Percentiles rank a stretch among this genome's conserved stretches.
Evolutionary conservation across 208 protist genomes (phyloP).

Genomic region (Leishmania tarentolae): DNA sequence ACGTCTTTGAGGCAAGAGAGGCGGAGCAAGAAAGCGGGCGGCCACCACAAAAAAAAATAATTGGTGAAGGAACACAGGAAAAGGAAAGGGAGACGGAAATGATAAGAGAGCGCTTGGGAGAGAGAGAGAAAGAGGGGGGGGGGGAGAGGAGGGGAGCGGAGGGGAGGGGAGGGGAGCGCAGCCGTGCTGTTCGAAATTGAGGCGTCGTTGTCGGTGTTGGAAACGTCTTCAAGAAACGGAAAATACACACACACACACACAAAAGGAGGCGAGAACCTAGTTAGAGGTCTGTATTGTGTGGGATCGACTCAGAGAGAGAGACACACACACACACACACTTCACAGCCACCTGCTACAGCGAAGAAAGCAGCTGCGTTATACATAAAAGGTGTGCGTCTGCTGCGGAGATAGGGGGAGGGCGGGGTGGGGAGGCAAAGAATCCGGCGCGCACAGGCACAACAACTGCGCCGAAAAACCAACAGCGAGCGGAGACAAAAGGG

Average conservation of each 20-base stretch:
- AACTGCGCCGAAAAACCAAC: background rate
- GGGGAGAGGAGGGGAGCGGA: background rate
- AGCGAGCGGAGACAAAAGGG: background rate
- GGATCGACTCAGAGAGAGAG: background rate
- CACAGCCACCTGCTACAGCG: background rate
- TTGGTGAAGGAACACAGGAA: background rate
- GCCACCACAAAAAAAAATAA: background rate
- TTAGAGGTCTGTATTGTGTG: background rate
- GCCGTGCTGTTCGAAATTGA: background rate
- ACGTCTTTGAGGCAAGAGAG: background rate
- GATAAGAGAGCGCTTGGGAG: background rate
- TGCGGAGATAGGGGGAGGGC: background rate
- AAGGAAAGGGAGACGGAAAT: background rate
- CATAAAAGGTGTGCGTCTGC: background rate
- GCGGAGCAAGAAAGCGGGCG: background rate
- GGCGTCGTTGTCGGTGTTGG: background rate
- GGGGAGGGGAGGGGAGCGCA: background rate
- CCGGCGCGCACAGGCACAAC: background rate
- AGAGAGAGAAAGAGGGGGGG: background rate
- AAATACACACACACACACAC: no score
- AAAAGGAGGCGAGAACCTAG: background rate
- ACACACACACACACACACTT: no score
- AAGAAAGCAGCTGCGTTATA: background rate
- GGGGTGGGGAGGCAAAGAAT: background rate
- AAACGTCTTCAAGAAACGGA: background rate